phyloP scores from a whole-genome alignment of 1,284 basidiomycete species.

The Sparassis latifolia region DNA sequence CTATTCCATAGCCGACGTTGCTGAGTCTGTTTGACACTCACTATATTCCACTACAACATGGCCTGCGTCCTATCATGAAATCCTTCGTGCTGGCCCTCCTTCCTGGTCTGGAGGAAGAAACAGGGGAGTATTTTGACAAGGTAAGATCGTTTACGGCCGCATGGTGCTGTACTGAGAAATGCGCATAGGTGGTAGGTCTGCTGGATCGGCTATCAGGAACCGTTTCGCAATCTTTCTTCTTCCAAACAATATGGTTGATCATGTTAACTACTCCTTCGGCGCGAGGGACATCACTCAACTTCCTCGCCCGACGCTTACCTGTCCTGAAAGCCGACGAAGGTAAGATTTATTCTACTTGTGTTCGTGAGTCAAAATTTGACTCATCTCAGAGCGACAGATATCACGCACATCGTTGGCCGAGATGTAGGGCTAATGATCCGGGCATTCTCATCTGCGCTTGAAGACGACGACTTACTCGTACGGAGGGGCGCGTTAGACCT shows the following conservation, averaged over 20 bases:
- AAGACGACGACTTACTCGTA: constrained; percentile 87
- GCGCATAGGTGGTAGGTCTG: constrained; percentile 67
- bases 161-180: constrained; percentile 3
- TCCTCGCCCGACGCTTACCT: constrained; percentile 76
- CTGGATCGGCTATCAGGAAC: constrained; percentile 81
- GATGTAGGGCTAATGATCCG: constrained; percentile 92
- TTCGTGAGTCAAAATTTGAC: constrained; percentile 4
- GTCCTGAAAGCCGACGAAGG: constrained; percentile 64
- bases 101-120: constrained; percentile 93
- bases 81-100: constrained; percentile 90
- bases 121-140: constrained; percentile 94
- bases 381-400: constrained; percentile 40
- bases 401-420: constrained; percentile 67
- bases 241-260: constrained; percentile 92
- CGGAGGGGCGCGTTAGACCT: constrained; percentile 79
- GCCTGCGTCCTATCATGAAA: constrained; percentile 86
- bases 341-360: constrained; percentile 18
- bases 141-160: constrained; percentile 31
- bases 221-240: constrained; percentile 83
- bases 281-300: constrained; percentile 84
- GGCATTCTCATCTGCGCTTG: constrained; percentile 83
- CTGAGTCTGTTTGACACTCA: constrained; percentile 85
- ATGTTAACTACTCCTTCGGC: constrained; percentile 88
- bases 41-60: constrained; percentile 82
- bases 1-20: constrained; percentile 58